phyloP scores from a whole-genome alignment of 2,329 filamentous ascomycete genomes.

The Microdochium paspali region DNA sequence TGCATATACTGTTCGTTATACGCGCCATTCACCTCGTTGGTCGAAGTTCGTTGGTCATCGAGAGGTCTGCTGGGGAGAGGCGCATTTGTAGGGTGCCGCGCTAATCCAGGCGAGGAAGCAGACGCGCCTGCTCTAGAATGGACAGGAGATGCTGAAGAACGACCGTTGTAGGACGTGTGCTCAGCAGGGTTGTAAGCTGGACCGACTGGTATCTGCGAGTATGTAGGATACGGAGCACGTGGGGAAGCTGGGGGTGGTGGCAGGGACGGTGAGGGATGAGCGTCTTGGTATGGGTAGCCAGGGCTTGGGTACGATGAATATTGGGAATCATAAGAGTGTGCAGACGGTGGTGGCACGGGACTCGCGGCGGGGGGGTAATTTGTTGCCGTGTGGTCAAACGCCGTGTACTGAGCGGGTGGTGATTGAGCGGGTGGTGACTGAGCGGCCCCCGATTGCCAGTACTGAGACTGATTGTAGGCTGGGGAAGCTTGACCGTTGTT shows the following conservation, averaged over 20 bases:
- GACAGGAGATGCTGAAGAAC: constrained; percentile 38
- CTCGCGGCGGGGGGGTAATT: constrained; percentile 6
- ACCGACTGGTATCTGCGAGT: constrained; percentile 42
- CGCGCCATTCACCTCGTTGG: background rate
- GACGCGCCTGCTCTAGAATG: constrained; percentile 32
- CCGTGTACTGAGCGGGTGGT: constrained; percentile 7
- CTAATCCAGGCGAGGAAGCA: constrained; percentile 35
- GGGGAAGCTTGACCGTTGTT: constrained; percentile 21
- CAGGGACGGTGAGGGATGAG: constrained; percentile 22
- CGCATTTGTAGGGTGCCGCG: constrained; percentile 50
- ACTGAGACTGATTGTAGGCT: constrained; percentile 15
- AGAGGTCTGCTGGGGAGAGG: constrained; percentile 46
- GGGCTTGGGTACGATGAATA: constrained; percentile 24
- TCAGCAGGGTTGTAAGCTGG: constrained; percentile 39
- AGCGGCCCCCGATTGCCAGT: constrained; percentile 16
- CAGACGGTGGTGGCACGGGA: constrained; percentile 14
- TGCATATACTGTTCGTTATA: constrained; percentile 32
- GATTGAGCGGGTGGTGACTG: background rate
- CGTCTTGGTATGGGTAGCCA: constrained; percentile 28
- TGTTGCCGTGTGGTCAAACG: constrained; percentile 25
- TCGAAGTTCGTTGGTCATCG: constrained; percentile 20
- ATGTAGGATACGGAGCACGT: constrained; percentile 40
- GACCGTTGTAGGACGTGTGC: constrained; percentile 31
- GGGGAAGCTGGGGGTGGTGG: constrained; percentile 24
- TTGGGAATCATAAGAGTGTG: constrained; percentile 30